phyloP scores from a whole-genome alignment of 257 asterid species.

The Ligustrum vulgare region DNA sequence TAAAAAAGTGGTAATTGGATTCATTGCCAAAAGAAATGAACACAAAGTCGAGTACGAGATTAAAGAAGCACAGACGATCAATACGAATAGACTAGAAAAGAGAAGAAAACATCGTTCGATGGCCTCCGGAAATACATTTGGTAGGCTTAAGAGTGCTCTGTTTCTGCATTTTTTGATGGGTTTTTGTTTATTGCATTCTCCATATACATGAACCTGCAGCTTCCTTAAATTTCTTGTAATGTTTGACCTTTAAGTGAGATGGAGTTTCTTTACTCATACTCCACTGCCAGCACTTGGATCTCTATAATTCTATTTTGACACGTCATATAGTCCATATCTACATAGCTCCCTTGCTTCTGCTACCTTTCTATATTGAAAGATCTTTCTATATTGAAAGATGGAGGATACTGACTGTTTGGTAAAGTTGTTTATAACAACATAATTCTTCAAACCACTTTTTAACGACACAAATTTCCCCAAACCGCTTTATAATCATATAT shows the following conservation, averaged over 20 bases:
- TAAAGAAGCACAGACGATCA: neutral
- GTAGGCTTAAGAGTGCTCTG: neutral
- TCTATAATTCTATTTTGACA: neutral
- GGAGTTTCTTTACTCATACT: neutral
- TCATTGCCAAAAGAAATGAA: neutral
- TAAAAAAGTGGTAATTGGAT: neutral
- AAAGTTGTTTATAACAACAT: too few species aligned
- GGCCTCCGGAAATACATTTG: neutral
- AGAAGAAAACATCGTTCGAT: neutral
- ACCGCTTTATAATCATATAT: too few species aligned
- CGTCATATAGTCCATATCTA: neutral
- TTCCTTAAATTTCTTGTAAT: neutral
- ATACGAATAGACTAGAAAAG: neutral
- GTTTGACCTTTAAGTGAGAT: neutral
- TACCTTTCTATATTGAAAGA: neutral
- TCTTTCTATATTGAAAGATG: neutral
- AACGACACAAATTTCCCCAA: too few species aligned
- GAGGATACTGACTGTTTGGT: too few species aligned
- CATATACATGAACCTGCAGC: neutral
- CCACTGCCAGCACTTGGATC: neutral
- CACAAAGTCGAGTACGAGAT: neutral
- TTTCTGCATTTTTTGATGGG: neutral
- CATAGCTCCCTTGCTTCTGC: neutral
- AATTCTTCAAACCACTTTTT: too few species aligned
- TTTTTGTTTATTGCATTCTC: neutral